phyloP scores from a whole-genome alignment of 1,284 basidiomycete species.

The Pseudozyma sp. region DNA sequence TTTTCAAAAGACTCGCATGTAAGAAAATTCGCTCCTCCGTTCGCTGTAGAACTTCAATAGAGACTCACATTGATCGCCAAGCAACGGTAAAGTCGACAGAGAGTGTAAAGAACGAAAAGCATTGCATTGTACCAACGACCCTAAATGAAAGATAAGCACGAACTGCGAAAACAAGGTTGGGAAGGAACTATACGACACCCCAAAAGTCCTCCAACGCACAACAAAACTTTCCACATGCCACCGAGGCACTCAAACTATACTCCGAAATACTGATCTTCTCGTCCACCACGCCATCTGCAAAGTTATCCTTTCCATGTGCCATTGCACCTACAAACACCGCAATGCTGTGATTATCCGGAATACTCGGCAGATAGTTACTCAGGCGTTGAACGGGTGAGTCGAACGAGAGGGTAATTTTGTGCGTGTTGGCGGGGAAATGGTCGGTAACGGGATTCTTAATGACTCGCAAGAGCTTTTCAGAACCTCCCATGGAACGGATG shows the following conservation, averaged over 20 bases:
- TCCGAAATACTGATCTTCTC: constrained; percentile 97
- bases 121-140: background rate
- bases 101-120: background rate
- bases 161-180: background rate
- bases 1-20: constrained; percentile 45
- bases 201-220: constrained; percentile 73
- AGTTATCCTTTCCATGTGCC: constrained; percentile 81
- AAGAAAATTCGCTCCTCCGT: background rate
- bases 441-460: constrained; percentile 98
- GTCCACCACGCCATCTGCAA: constrained; percentile 95
- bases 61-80: too few species aligned
- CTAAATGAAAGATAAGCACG: background rate
- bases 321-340: constrained; percentile 94
- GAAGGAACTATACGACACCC: constrained; percentile 65
- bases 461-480: constrained; percentile 95
- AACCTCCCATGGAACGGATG: constrained; percentile 94
- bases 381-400: constrained; percentile 87
- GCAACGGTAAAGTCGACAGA: too few species aligned
- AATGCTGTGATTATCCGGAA: constrained; percentile 87
- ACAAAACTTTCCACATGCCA: constrained; percentile 92
- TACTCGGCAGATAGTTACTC: constrained; percentile 81
- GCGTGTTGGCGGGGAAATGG: constrained; percentile 93
- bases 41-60: too few species aligned
- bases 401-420: constrained; percentile 88
- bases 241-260: constrained; percentile 91